phyloP scores from a whole-genome alignment of 176 grass and related monocot genomes.

The Dactylis glomerata region DNA sequence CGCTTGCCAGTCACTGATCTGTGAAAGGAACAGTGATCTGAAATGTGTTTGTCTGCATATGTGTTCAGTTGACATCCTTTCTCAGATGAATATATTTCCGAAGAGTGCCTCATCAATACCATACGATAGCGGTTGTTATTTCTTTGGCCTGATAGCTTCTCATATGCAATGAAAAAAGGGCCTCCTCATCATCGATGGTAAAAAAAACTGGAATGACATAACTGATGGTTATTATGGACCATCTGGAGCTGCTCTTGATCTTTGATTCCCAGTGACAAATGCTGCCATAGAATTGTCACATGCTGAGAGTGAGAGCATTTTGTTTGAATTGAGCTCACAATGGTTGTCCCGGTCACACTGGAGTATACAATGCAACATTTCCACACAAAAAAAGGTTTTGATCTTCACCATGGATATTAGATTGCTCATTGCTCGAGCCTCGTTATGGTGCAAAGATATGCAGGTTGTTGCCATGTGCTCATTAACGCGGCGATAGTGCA shows the following conservation, averaged over 20 bases:
- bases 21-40: constrained; percentile 16
- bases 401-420: constrained; percentile 12
- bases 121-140: background rate
- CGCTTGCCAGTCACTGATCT: constrained; percentile 33
- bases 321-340: constrained; percentile 15
- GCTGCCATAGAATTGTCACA: constrained; percentile 14
- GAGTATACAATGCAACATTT: background rate
- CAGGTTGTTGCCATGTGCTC: constrained; percentile 33
- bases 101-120: constrained; percentile 25
- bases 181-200: background rate
- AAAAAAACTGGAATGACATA: background rate
- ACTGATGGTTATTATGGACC: constrained; percentile 23
- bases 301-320: background rate
- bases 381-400: constrained; percentile 14
- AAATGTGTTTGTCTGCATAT: constrained; percentile 7
- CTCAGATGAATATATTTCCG: constrained; percentile 36
- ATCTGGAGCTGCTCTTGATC: constrained; percentile 32
- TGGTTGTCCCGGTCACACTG: constrained; percentile 4
- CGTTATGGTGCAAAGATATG: constrained; percentile 6
- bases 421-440: background rate
- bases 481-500: constrained; percentile 13
- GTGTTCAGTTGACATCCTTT: constrained; percentile 27
- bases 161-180: constrained; percentile 24
- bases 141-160: constrained; percentile 9
- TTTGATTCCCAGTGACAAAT: constrained; percentile 20